These are phyloP conservation scores for Penicillium malachiteum DNA, from an alignment of 495 filamentous ascomycete genomes.

Conservation along the genomic window DNA sequence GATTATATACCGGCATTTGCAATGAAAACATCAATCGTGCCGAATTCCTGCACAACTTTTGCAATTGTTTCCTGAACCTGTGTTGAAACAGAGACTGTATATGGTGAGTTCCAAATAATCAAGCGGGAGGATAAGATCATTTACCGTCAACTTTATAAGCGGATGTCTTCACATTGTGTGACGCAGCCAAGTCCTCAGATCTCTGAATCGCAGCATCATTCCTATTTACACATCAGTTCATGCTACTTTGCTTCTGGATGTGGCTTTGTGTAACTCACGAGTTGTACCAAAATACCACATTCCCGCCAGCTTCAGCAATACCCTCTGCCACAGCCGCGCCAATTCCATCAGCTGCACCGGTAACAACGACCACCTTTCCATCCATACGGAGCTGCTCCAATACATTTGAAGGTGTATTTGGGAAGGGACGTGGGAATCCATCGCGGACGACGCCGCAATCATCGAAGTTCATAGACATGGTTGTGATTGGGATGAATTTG, in stretches of 20 bases:
- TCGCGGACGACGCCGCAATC: constrained; percentile 34
- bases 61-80: constrained; percentile 31
- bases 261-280: constrained; percentile 26
- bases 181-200: constrained; percentile 27
- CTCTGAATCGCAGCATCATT: constrained; percentile 36
- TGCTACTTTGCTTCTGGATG: no score
- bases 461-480: constrained; percentile 50
- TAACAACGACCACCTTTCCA: constrained; percentile 39
- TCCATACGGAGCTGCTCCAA: constrained; percentile 43
- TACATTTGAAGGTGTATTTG: constrained; percentile 41
- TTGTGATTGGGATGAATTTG: constrained; percentile 8
- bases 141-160: constrained; percentile 43
- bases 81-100: constrained; percentile 36
- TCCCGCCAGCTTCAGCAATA: constrained; percentile 35
- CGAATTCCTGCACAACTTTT: constrained; percentile 43
- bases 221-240: constrained; percentile 8
- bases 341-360: constrained; percentile 38
- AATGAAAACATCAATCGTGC: constrained; percentile 49
- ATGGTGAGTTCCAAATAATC: not conserved
- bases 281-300: constrained; percentile 40
- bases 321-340: constrained; percentile 34
- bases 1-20: constrained; percentile 33
- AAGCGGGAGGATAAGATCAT: not conserved
- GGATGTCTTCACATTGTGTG: constrained; percentile 32
- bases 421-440: constrained; percentile 42